phyloP scores from a whole-genome alignment of 768 basidiomycete species.

The Cystoderma amianthinum region DNA sequence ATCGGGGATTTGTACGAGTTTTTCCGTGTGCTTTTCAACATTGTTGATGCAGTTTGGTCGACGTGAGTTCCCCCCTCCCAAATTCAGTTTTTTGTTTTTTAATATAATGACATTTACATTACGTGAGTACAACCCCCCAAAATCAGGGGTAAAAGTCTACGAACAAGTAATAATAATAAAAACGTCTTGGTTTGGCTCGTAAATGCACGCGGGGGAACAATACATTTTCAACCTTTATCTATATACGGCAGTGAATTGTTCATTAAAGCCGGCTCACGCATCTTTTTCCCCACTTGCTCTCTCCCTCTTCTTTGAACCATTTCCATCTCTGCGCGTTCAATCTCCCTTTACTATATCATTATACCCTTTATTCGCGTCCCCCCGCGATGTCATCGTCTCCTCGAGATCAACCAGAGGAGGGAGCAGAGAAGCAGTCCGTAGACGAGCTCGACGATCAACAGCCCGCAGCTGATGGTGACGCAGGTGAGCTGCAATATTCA shows the following conservation, averaged over 20 bases:
- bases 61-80: slow-evolving; percentile 20
- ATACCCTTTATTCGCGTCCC: slow-evolving; percentile 21
- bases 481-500: slow-evolving; percentile 27
- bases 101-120: slow-evolving; percentile 29
- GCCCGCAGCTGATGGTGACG: slow-evolving; percentile 27
- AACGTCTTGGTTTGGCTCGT: slow-evolving; percentile 46
- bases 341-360: slow-evolving; percentile 15
- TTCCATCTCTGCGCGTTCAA: slow-evolving; percentile 20
- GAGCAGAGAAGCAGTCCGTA: slow-evolving; percentile 43
- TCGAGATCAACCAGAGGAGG: slow-evolving; percentile 42
- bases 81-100: slow-evolving; percentile 29
- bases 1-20: slow-evolving; percentile 7
- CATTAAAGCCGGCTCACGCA: slow-evolving; percentile 68
- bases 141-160: slow-evolving; percentile 50
- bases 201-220: slow-evolving; percentile 66
- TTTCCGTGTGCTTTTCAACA: slow-evolving; percentile 20
- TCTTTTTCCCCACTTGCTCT: slow-evolving; percentile 57
- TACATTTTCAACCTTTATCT: slow-evolving; percentile 53
- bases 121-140: slow-evolving; percentile 56
- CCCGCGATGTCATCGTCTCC: slow-evolving; percentile 57
- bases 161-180: slow-evolving; percentile 51
- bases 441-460: slow-evolving; percentile 54
- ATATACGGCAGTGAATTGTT: slow-evolving; percentile 67
- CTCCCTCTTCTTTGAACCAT: slow-evolving; percentile 34
- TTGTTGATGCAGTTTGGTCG: slow-evolving; percentile 10